phyloP scores from a whole-genome alignment of 1,284 basidiomycete genomes.

The Sporisorium exsertum region DNA sequence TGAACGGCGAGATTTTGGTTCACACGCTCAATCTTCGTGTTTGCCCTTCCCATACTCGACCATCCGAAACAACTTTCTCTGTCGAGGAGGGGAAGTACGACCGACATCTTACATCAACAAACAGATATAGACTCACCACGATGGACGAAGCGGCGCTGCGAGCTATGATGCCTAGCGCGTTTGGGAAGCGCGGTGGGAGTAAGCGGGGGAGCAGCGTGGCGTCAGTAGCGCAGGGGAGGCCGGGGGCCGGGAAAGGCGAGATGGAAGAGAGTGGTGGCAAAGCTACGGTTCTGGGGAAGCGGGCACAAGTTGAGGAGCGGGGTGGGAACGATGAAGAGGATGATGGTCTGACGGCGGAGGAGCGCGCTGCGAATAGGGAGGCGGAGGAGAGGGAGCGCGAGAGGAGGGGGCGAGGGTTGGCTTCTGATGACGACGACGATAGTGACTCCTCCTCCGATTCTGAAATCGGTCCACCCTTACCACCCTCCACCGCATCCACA shows the following conservation, averaged over 20 bases:
- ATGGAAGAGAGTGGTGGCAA: neutral
- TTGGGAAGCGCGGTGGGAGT: slow-evolving; percentile 44
- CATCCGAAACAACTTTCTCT: too few species aligned
- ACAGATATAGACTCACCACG: neutral
- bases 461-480: slow-evolving; percentile 20
- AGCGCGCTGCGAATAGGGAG: slow-evolving; percentile 45
- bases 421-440: slow-evolving; percentile 13
- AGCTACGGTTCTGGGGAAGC: slow-evolving; percentile 20
- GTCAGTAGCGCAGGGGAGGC: slow-evolving; percentile 19
- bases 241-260: slow-evolving; percentile 39
- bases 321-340: slow-evolving; percentile 55
- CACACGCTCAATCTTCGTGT: too few species aligned
- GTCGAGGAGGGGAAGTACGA: too few species aligned
- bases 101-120: too few species aligned
- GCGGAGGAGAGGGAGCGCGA: slow-evolving; percentile 16
- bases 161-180: slow-evolving; percentile 65
- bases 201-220: neutral
- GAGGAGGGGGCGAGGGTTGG: slow-evolving; percentile 18
- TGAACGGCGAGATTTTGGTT: too few species aligned
- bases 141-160: slow-evolving; percentile 67
- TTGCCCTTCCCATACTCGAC: too few species aligned
- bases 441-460: slow-evolving; percentile 30
- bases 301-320: neutral
- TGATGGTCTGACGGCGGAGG: slow-evolving; percentile 58
- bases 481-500: neutral